These are phyloP conservation scores for Geotrichum ghanense DNA, from an alignment of 805 yeast species.

Conservation along the genomic window DNA sequence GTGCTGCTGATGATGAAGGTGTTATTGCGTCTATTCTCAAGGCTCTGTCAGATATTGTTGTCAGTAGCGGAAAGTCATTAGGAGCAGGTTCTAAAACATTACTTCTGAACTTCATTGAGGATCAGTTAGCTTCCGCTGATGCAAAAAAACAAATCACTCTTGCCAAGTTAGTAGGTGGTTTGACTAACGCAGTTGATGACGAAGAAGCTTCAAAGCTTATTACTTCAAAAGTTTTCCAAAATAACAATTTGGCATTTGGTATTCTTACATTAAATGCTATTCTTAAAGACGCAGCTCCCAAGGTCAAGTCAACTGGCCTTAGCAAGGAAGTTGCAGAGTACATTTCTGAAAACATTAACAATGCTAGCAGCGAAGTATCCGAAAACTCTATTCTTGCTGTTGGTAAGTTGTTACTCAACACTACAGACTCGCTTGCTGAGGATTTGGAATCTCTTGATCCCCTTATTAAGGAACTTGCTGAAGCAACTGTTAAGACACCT, in stretches of 20 bases:
- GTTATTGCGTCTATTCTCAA: slow-evolving; percentile 69
- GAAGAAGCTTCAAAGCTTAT: slow-evolving; percentile 45
- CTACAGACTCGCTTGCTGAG: slow-evolving; percentile 21
- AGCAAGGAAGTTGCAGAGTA: slow-evolving; percentile 38
- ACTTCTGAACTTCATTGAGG: slow-evolving; percentile 64
- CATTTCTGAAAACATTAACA: slow-evolving; percentile 33
- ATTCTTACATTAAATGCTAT: slow-evolving; percentile 68
- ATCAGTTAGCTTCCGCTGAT: slow-evolving; percentile 43
- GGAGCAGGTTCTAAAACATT: slow-evolving; percentile 59
- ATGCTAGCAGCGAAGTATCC: slow-evolving; percentile 40
- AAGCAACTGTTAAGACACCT: slow-evolving; percentile 37
- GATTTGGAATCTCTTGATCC: slow-evolving; percentile 22
- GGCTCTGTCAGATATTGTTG: slow-evolving; percentile 73
- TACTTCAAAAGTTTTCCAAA: slow-evolving; percentile 9
- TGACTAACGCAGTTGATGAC: slow-evolving; percentile 51
- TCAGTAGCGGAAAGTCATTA: slow-evolving; percentile 67
- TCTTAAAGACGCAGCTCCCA: slow-evolving; percentile 62
- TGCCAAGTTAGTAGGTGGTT: slow-evolving; percentile 68
- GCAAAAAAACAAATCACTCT: slow-evolving; percentile 36
- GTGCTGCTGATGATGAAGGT: slow-evolving; percentile 49
- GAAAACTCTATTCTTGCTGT: slow-evolving; percentile 72
- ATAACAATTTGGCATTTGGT: slow-evolving; percentile 39
- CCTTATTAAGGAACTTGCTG: slow-evolving; percentile 43
- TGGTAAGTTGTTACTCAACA: slow-evolving; percentile 62
- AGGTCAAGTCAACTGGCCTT: slow-evolving; percentile 44